Conservation (phyloP, 768 basidiomycete species). For the Phylloporus sp. region DNA sequence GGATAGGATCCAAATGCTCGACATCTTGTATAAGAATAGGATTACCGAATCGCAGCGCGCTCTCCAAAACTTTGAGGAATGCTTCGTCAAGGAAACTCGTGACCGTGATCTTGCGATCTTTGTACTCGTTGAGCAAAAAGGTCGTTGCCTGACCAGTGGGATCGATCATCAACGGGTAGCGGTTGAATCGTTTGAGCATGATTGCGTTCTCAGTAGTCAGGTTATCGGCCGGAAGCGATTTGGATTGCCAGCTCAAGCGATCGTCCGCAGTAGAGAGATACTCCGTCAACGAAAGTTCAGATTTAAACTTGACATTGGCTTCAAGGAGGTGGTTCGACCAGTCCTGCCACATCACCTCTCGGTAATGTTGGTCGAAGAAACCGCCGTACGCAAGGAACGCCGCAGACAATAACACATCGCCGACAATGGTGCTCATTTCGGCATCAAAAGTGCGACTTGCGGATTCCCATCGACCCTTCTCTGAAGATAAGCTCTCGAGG, state of each 20-base stretch:
- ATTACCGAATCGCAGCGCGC: constrained; percentile 97
- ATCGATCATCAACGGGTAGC: constrained; percentile 96
- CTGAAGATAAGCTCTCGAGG: constrained; percentile 90
- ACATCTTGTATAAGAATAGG: constrained; percentile 97
- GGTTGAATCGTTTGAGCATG: constrained; percentile 97
- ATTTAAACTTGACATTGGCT: constrained; percentile 87
- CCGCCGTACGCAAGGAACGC: constrained; percentile 97
- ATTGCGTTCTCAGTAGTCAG: constrained; percentile 99
- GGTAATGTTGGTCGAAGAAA: constrained; percentile 98
- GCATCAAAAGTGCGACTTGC: constrained; percentile 94
- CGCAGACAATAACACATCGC: constrained; percentile 91
- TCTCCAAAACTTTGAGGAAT: constrained; percentile 97
- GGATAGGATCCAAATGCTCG: constrained; percentile 93
- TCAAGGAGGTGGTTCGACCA: constrained; percentile 88
- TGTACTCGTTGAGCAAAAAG: constrained; percentile 92
- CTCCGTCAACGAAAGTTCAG: constrained; percentile 88
- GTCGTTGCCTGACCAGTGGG: constrained; percentile 96
- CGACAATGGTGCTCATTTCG: constrained; percentile 98
- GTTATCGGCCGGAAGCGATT: constrained; percentile 91
- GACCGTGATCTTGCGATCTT: constrained; percentile 93
- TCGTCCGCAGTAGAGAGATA: constrained; percentile 97
- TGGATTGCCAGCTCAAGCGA: constrained; percentile 91
- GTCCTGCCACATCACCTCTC: constrained; percentile 94
- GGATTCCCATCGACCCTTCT: constrained; percentile 88
- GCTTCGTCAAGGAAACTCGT: constrained; percentile 99